Evolutionary conservation across 768 basidiomycete genomes (phyloP).

Genomic region (Suillus decipiens): DNA sequence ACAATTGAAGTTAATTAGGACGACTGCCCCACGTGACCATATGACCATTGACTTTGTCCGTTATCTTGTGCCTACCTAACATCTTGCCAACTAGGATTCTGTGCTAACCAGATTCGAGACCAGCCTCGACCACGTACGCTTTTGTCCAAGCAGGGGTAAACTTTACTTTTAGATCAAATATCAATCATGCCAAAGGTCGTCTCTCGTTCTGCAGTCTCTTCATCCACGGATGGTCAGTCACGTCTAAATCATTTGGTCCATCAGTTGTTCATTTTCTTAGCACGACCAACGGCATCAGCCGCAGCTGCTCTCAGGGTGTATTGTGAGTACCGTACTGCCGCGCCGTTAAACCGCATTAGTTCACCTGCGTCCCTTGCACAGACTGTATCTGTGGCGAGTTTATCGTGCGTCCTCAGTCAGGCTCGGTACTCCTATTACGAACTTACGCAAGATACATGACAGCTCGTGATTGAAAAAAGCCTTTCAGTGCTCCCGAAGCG

Average conservation of each 20-base stretch:
- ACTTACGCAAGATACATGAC: constrained; percentile 14
- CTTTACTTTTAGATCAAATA: background rate
- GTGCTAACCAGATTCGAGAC: constrained; percentile 11
- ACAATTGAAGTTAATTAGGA: constrained; percentile 25
- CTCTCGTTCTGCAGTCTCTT: constrained; percentile 85
- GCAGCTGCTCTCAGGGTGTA: constrained; percentile 79
- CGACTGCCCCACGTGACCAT: constrained; percentile 3
- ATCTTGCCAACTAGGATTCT: constrained; percentile 12
- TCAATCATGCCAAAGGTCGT: constrained; percentile 85
- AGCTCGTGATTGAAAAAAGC: constrained; percentile 84
- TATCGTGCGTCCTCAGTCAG: constrained; percentile 49
- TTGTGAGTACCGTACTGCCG: constrained; percentile 49
- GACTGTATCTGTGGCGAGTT: constrained; percentile 91
- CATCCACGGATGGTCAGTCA: constrained; percentile 77
- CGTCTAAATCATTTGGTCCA: constrained; percentile 1
- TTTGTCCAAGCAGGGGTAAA: background rate
- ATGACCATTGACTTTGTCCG: constrained; percentile 12
- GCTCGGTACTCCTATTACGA: background rate
- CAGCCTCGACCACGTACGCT: constrained; percentile 4
- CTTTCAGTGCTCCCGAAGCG: constrained; percentile 68
- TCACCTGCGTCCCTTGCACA: constrained; percentile 32
- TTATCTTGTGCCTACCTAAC: constrained; percentile 27
- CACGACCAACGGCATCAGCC: constrained; percentile 78
- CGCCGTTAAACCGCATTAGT: constrained; percentile 14
- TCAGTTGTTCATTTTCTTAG: constrained; percentile 38